These are phyloP conservation scores for Gossypium lobatum DNA, from an alignment of 441 rosid species.

Conservation along the genomic window DNA sequence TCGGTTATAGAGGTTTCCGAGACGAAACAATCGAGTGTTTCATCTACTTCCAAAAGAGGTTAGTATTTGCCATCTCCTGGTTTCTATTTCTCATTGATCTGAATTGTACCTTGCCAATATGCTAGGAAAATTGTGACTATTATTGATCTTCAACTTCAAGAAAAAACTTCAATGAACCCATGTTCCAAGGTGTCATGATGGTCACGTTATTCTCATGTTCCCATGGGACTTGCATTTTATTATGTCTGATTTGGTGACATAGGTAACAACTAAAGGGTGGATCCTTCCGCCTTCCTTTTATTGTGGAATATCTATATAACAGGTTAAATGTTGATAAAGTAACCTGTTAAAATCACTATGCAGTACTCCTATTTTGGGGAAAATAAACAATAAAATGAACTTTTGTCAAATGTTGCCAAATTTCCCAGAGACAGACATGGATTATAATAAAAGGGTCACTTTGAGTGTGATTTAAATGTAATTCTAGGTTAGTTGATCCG, in stretches of 20 bases:
- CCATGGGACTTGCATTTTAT: neutral
- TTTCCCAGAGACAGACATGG: neutral
- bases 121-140: neutral
- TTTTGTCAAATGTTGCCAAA: neutral
- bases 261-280: neutral
- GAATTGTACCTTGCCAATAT: neutral
- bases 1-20: conserved; percentile 27
- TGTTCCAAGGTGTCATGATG: neutral
- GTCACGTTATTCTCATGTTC: neutral
- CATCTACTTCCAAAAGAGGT: conserved; percentile 43
- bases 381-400: neutral
- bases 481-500: neutral
- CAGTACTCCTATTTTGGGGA: neutral
- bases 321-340: neutral
- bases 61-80: conserved; percentile 18
- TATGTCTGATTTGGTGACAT: neutral
- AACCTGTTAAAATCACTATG: neutral
- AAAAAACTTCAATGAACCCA: neutral
- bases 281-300: conserved; percentile 4
- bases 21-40: conserved; percentile 9
- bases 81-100: neutral
- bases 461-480: neutral
- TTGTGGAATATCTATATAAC: neutral
- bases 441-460: neutral
- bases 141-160: neutral